Evolutionary conservation across 164 flowering plant genomes (phyloP), one percentile per base, ranked within the genome.

Genomic region (Malania oleifera): DNA sequence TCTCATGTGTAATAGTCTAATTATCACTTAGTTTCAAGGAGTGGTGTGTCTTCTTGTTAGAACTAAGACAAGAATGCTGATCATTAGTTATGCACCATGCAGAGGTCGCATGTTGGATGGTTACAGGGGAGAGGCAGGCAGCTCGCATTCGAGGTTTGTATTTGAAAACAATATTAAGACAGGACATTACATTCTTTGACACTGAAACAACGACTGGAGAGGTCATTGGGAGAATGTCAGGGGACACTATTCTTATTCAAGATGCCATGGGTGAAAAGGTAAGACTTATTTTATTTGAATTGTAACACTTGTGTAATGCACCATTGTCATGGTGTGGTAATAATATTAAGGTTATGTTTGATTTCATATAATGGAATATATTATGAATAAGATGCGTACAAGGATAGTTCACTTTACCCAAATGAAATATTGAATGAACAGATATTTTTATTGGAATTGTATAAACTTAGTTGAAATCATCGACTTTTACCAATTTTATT

Each of bases 261-360:
- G 88, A 79, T 29, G 83, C 88, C 62, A 78, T 83, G 80, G 88
- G 87, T 0, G 87, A 82, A 65, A 80, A 77, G 80, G 85, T 80
- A 39, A 5, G 11, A n/a, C 10, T 0, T 3, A 10, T 43, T 40
- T 27, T 40, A 9, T 11, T 19, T 29, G 0, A 12, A 34, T 45
- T 17, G n/a, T n/a, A n/a, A 37, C 23, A 28, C 1, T 40, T 6
- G 2, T 44, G 7, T 44, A 17, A 44, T 44, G 23, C 48, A 17
- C 48, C 48, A 44, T 44, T 44, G 6, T 4, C 22, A 17, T 44
- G 15, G 15, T 14, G 15, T 44, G 48, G 18, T 31, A 31, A 31
- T n/a, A 31, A 31, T 31, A 31, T 9, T 31, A 31, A 31, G 4
- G 6, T 31, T 4, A 31, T 31, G 35, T 4, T 31, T 31, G 9